A percentile compares a stretch with the other conserved stretches of the same genome.
These are phyloP conservation scores for Cryptococcus hybrid DNA, from an alignment of 1,284 basidiomycete species.

Conservation along the genomic window DNA sequence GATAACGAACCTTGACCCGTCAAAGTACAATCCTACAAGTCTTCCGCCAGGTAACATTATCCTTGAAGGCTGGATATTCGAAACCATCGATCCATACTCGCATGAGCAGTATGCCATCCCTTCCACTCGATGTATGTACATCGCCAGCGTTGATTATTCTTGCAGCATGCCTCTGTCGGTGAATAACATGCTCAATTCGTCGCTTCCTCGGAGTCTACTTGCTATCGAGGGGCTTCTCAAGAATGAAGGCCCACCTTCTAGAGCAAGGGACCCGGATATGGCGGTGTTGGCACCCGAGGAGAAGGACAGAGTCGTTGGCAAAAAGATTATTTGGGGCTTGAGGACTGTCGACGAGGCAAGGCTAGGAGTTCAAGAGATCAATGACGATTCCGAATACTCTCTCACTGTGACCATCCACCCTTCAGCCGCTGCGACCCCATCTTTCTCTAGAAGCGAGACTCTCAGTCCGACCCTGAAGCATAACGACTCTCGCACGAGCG, in stretches of 20 bases:
- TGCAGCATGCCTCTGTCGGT: conserved; percentile 82
- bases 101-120: conserved; percentile 94
- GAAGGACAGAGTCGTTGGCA: conserved; percentile 14
- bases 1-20: conserved; percentile 55
- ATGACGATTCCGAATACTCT: conserved; percentile 28
- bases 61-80: conserved; percentile 93
- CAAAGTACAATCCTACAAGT: conserved; percentile 73
- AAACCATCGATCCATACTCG: conserved; percentile 96
- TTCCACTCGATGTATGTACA: conserved; percentile 83
- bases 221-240: conserved; percentile 70
- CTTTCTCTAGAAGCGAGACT: conserved; percentile 8
- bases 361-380: conserved; percentile 33
- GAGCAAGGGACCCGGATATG: conserved; percentile 63
- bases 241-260: conserved; percentile 58
- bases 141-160: conserved; percentile 85
- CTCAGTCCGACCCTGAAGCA: conserved; percentile 29
- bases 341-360: conserved; percentile 31
- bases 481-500: conserved; percentile 28
- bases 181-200: conserved; percentile 82
- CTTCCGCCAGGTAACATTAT: conserved; percentile 79
- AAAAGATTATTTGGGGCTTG: conserved; percentile 25
- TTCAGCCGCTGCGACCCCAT: background rate
- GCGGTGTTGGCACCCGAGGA: conserved; percentile 32
- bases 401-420: conserved; percentile 37
- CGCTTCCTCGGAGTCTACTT: conserved; percentile 65